Percentiles rank a stretch among this genome's conserved stretches.
phyloP scores from a whole-genome alignment of 2,329 filamentous ascomycete species.

The Periconia sp. region DNA sequence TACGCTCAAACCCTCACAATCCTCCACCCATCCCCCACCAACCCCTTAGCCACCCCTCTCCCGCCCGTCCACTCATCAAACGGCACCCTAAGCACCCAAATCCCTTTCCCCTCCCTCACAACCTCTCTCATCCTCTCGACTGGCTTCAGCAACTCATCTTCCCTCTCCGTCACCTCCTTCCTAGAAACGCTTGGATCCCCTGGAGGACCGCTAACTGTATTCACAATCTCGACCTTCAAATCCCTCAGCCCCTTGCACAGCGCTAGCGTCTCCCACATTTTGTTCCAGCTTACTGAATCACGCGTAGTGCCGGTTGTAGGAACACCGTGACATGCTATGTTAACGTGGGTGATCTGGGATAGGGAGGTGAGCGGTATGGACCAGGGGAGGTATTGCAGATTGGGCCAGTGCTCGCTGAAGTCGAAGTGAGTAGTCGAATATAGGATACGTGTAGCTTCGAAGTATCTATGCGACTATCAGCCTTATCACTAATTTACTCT shows the following conservation, averaged over 20 bases:
- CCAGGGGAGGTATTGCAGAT: conserved; percentile 7
- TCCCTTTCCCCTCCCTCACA: neutral
- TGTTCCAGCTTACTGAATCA: conserved; percentile 6
- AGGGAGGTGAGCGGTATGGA: conserved; percentile 6
- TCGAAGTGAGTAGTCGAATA: conserved; percentile 10
- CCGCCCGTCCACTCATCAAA: neutral
- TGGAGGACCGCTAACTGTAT: too few species aligned
- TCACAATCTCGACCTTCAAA: conserved; percentile 10
- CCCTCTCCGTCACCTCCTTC: neutral
- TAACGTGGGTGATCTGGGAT: conserved; percentile 1
- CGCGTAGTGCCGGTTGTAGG: neutral
- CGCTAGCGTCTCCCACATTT: conserved; percentile 8
- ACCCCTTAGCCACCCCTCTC: neutral
- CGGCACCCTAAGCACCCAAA: neutral
- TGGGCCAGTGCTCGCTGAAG: conserved; percentile 10
- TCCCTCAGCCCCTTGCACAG: conserved; percentile 3
- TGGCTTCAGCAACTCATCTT: conserved; percentile 10
- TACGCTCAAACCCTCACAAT: conserved; percentile 1
- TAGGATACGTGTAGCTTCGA: conserved; percentile 5
- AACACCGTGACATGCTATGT: neutral
- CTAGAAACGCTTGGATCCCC: too few species aligned
- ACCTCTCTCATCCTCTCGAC: conserved; percentile 1
- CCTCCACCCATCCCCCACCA: conserved; percentile 2
- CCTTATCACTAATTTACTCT: too few species aligned
- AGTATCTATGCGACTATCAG: conserved; percentile 6